Evolutionary conservation across 2,329 filamentous ascomycete species (phyloP).

Genomic region (Fusarium coffeatum): DNA sequence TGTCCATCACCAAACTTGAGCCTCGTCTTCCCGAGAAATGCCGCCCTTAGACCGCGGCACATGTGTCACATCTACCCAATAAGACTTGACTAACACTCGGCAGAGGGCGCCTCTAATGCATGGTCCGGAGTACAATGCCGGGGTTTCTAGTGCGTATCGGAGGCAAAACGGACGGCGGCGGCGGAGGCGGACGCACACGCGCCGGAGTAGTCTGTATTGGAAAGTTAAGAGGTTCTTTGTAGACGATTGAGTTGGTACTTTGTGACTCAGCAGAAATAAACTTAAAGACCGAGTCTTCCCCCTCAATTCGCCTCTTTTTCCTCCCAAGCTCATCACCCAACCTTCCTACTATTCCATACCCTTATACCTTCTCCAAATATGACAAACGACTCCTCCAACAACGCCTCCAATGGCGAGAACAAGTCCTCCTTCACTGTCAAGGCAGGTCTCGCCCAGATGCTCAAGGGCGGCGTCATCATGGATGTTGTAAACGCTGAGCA

Average conservation of each 20-base stretch:
- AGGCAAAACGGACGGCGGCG: conserved; percentile 23
- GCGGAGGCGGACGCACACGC: conserved; percentile 1
- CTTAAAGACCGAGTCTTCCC: conserved; percentile 13
- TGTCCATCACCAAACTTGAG: conserved; percentile 6
- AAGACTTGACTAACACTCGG: neutral
- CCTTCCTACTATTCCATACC: no score
- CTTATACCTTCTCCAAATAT: conserved; percentile 44
- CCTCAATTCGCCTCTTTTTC: neutral
- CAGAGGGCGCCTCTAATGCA: conserved; percentile 27
- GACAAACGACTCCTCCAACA: conserved; percentile 49
- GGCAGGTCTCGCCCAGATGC: conserved; percentile 94
- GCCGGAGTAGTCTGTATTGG: conserved; percentile 8
- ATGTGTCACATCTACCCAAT: conserved; percentile 20
- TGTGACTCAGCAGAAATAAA: conserved; percentile 26
- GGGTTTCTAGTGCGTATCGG: neutral
- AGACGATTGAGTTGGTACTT: neutral
- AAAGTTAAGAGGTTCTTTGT: neutral
- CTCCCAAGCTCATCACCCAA: neutral
- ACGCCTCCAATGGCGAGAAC: conserved; percentile 50
- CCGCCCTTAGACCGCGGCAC: conserved; percentile 27
- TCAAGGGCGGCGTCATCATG: conserved; percentile 99
- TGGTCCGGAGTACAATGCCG: conserved; percentile 19
- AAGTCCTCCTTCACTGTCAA: conserved; percentile 84
- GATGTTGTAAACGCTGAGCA: conserved; percentile 95
- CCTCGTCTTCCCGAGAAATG: conserved; percentile 42